phyloP scores from a whole-genome alignment of 2,329 filamentous ascomycete species.

The Aureobasidium sp. region DNA sequence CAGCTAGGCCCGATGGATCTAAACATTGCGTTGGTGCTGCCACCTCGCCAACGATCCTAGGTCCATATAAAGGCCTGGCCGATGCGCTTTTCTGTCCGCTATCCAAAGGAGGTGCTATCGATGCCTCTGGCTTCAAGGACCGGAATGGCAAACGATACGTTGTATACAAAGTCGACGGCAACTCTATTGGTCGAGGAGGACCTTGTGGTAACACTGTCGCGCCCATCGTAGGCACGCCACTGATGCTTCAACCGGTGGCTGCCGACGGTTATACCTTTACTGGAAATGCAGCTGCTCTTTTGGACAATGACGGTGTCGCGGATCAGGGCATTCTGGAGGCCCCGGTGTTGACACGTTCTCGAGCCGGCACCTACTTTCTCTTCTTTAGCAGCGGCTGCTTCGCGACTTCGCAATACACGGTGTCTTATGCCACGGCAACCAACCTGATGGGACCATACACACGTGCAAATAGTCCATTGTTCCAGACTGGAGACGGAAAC shows the following conservation, averaged over 20 bases:
- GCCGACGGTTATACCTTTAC: conserved; percentile 27
- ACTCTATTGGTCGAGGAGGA: conserved; percentile 24
- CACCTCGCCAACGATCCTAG: conserved; percentile 21
- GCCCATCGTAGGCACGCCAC: conserved; percentile 27
- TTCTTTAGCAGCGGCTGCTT: conserved; percentile 27
- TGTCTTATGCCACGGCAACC: conserved; percentile 24
- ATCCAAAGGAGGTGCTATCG: conserved; percentile 26
- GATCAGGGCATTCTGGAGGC: conserved; percentile 31
- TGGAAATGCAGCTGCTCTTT: conserved; percentile 23
- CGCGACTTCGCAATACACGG: conserved; percentile 22
- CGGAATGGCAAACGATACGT: conserved; percentile 24
- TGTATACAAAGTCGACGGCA: conserved; percentile 28
- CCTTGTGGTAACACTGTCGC: conserved; percentile 24
- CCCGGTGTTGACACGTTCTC: conserved; percentile 24
- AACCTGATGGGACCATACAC: conserved; percentile 23
- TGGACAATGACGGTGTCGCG: conserved; percentile 25
- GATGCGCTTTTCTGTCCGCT: conserved; percentile 25
- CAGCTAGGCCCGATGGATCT: conserved; percentile 16
- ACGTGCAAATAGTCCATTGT: conserved; percentile 21
- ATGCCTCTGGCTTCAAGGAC: conserved; percentile 26
- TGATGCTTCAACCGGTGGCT: conserved; percentile 28
- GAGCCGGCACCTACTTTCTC: conserved; percentile 23
- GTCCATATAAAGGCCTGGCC: conserved; percentile 23
- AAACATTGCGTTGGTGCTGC: conserved; percentile 29
- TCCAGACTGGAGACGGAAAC: conserved; percentile 21